A percentile compares a stretch with the other conserved stretches of the same genome.
Evolutionary conservation across 1,139 yeast species (phyloP).

Genomic region (Kazachstania sp.): DNA sequence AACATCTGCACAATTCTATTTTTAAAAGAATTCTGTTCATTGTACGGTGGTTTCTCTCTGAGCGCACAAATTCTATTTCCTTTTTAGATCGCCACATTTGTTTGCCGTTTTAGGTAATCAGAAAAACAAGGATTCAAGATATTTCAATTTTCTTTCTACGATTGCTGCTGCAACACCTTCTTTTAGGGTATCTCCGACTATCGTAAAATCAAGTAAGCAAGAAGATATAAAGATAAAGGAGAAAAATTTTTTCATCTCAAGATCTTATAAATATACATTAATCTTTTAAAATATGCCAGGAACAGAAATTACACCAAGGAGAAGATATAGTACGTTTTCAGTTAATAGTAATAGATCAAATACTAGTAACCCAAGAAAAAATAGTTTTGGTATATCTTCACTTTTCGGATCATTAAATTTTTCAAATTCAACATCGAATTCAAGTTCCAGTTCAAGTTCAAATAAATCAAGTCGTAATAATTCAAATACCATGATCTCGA

Average conservation of each 20-base stretch:
- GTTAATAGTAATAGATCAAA: neutral
- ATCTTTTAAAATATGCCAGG: neutral
- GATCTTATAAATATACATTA: neutral
- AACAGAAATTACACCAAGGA: conserved; percentile 1
- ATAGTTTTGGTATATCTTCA: neutral
- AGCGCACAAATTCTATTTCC: no score
- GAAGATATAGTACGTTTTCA: conserved; percentile 1
- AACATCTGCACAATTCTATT: no score
- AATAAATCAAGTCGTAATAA: neutral
- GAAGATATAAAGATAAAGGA: neutral
- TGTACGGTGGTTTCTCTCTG: no score
- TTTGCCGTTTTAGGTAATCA: no score
- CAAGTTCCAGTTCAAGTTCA: neutral
- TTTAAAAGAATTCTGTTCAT: no score
- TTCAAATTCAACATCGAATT: neutral
- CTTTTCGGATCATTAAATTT: neutral
- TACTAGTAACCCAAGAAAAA: neutral
- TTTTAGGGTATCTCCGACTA: no score
- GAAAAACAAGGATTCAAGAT: no score
- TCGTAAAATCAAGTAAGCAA: no score
- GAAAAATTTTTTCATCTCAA: neutral
- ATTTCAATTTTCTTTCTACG: no score
- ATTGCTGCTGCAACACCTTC: no score
- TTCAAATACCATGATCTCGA: neutral
- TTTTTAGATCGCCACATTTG: no score